These are phyloP conservation scores for Vigna hirtella DNA, from an alignment of 306 rosid species.

Conservation along the genomic window DNA sequence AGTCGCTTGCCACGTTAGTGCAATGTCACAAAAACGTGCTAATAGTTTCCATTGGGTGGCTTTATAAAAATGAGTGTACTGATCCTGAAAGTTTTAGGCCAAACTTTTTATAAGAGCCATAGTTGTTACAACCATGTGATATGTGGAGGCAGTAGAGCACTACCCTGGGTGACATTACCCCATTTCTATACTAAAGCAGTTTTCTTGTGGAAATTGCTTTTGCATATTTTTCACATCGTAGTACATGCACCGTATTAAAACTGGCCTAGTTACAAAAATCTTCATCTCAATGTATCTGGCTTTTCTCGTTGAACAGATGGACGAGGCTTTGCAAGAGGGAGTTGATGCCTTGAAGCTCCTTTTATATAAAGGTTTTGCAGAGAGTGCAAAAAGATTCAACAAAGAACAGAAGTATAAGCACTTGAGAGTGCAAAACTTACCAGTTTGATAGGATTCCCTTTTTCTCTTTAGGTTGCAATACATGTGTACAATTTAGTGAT, in stretches of 20 bases:
- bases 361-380: conserved; percentile 59
- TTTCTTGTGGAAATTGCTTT: conserved; percentile 16
- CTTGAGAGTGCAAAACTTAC: conserved; percentile 65
- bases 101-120: conserved; percentile 2
- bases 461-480: conserved; percentile 15
- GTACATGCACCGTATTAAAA: conserved; percentile 24
- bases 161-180: conserved; percentile 1
- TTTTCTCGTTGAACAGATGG: conserved; percentile 50
- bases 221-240: conserved; percentile 2
- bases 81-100: background rate
- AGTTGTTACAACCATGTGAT: conserved; percentile 9
- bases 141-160: background rate
- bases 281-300: background rate
- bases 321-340: conserved; percentile 64
- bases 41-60: conserved; percentile 23
- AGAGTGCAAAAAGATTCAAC: conserved; percentile 76
- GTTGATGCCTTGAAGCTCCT: conserved; percentile 63
- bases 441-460: conserved; percentile 47
- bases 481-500: conserved; percentile 16
- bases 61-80: conserved; percentile 5
- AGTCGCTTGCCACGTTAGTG: background rate
- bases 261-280: conserved; percentile 1
- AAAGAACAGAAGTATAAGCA: conserved; percentile 82
- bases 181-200: conserved; percentile 12
- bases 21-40: conserved; percentile 19